Evolutionary conservation across 352 stramenopile species (phyloP), one percentile per base, ranked within the genome.

Genomic region (Phytophthora kernoviae): DNA sequence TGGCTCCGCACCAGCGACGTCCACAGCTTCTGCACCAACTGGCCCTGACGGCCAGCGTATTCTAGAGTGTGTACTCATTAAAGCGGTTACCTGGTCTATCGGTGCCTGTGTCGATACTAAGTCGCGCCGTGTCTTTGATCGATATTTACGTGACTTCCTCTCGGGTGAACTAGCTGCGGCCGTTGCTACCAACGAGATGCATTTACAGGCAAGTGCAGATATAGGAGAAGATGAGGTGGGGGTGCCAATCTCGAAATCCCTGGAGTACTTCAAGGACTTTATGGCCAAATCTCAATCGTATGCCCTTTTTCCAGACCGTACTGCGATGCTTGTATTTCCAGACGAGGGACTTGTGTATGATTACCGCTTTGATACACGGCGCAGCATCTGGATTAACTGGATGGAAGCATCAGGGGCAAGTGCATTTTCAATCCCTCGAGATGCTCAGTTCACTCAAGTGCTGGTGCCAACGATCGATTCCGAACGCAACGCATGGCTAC

Each of bases 401-500:
- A 90, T 92, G 71, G 84, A 92, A 7, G 49, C 48, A 30, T 62
- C 55, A 1, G 60, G 58, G 7, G 44, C 64, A 0, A 66, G 70
- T 0, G 57, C 55, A 2, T 88, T 90, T 30, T 68, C 71, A 6
- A 94, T 96, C 34, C 84, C 86, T 0, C 69, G 74, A 8, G 81
- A 92, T 22, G 77, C 86, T 2, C 77, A 88, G 49, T 96, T 97
- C 52, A 93, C 91, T 12, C 79, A 83, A 34, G 96, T 98, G 26
- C 56, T 98, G 14, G 93, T 98, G 14, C 93, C 91, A 1, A 98
- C 94, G 5, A 91, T 98, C 47, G 93, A 98, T 46, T 98, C 93
- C 15, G 88, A 97, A 54, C 86, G 90, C 8, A 96, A 97, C 26
- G 90, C 93, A 18, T 97, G 87, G 82, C 58, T 98, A 8, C 68